Evolutionary conservation across 139 green algal genomes (phyloP), one percentile per base, ranked within the genome.

Genomic region (Deuterostichococcus epilithicus): DNA sequence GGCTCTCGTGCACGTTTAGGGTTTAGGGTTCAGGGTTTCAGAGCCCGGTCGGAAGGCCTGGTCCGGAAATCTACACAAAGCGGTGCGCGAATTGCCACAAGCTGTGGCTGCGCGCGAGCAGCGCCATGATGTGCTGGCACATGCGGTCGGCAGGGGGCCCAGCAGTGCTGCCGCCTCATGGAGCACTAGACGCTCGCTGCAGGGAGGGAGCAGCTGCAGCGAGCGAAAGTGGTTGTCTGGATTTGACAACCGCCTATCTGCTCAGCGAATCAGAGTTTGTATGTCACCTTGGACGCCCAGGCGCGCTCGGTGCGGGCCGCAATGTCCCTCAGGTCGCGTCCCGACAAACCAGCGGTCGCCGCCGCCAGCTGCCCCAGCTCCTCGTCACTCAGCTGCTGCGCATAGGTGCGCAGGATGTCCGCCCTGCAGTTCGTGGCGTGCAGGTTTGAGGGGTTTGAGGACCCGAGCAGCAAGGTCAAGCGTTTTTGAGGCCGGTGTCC

Each of bases 221-320:
- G 42, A 23, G 42, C 42, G n/a, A n/a, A n/a, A n/a, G 18, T 63
- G 20, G 18, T 63, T 63, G 47, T n/a, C n/a, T n/a, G 47, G 15
- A 63, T 28, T 15, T 63, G 15, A 20, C 47, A 15, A 15, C 47
- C 47, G 8, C 2, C 37, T 65, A 18, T n/a, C 20, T 13, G 4
- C 30, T 3, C 45, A n/a, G 23, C 58, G 23, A 36, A 25, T 6
- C 59, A 38, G 23, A 34, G 28, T 67, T 52, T 37, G 28, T 4
- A 5, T 6, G 30, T 37, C 75, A 93, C 88, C 83, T 91, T 92
- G 58, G 88, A 90, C 0, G 94, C 94, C 91, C 91, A 97, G 25
- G 82, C 78, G 22, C 94, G 83, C 88, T 98, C 94, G 10, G 94
- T 87, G 84, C 88, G 84, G 80, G 96, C 94, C 45, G 88, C 94